Evolutionary conservation across 495 filamentous ascomycete genomes (phyloP), one percentile per base, ranked within the genome.

Genomic region (Neurospora sp.): DNA sequence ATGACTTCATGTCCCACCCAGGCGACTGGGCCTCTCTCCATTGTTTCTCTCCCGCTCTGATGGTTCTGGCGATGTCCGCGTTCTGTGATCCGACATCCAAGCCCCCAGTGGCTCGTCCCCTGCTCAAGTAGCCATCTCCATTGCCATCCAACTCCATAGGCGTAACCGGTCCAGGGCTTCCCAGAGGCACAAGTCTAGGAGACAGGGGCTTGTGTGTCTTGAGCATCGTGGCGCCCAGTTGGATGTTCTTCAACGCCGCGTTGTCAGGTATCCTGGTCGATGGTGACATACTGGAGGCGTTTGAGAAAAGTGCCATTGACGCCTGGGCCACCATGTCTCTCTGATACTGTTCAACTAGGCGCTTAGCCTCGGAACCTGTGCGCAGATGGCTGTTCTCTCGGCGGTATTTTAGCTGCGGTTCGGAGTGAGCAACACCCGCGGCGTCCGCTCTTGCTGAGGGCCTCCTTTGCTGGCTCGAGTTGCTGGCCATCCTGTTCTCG

Each of bases 131-230:
- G 46, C 86, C 84, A 44, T 84, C 83, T 9, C 83, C 74, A 0
- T 75, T 46, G 9, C 84, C 86, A 76, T 93, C 92, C 39, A 96
- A 80, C 4, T 88, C 87, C 79, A 96, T 85, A 0, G 93, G 92
- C 3, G 93, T 94, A 46, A 94, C 91, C 0, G 92, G 91, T 0
- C 92, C 92, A 1, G 92, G 92, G 62, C 91, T 93, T n/a, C 88
- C 88, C 4, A 92, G 84, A 3, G 93, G 93, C 35, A 84, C 84
- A 41, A 96, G 78, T 20, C 88, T 83, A 9, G 93, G 93, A 27
- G 90, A 90, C 12, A 83, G 82, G 42, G 91, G 86, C 74, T 79
- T 81, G 72, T 90, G 85, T 59, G 76, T 77, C 82, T 76, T 78
- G 37, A 79, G 39, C 10, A 77, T 62, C 0, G 39, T 69, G 1